Conservation (phyloP, 1,284 basidiomycete species). For the Rhodotorula glutinis region DNA sequence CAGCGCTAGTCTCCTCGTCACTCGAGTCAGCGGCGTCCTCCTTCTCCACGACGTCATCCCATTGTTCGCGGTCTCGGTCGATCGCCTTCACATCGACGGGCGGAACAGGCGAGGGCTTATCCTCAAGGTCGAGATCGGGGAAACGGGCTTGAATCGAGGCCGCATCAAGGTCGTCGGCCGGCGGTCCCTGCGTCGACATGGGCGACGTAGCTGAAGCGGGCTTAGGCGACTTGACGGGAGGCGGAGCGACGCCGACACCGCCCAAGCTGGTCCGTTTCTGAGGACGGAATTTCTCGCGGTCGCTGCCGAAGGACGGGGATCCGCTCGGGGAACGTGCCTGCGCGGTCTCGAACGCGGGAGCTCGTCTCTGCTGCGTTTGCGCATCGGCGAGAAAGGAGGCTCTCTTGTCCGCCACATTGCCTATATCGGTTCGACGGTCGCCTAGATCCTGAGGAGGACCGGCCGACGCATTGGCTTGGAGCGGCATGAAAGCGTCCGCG, state of each 20-base stretch:
- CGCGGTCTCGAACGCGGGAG: background rate
- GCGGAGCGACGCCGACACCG: background rate
- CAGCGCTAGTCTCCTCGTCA: conserved; percentile 31
- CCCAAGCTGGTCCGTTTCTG: conserved; percentile 8
- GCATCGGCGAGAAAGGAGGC: conserved; percentile 14
- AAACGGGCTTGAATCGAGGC: conserved; percentile 13
- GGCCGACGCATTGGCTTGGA: background rate
- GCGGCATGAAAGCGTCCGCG: background rate
- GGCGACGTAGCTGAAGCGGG: background rate
- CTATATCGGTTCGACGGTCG: background rate
- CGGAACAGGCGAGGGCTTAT: background rate
- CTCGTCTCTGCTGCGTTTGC: background rate
- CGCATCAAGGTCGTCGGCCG: background rate
- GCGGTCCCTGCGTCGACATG: background rate
- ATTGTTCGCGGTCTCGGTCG: conserved; percentile 2
- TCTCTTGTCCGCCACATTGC: conserved; percentile 11
- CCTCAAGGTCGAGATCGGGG: conserved; percentile 20
- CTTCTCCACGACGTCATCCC: conserved; percentile 33
- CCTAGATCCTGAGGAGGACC: background rate
- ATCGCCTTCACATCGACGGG: background rate
- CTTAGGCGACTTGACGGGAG: background rate
- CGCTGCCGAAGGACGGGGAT: background rate
- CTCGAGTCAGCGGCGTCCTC: conserved; percentile 34
- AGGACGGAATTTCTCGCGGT: conserved; percentile 37
- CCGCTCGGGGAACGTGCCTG: background rate